These are phyloP conservation scores for Aspergillus haitiensis DNA, from an alignment of 495 filamentous ascomycete genomes.

Conservation along the genomic window DNA sequence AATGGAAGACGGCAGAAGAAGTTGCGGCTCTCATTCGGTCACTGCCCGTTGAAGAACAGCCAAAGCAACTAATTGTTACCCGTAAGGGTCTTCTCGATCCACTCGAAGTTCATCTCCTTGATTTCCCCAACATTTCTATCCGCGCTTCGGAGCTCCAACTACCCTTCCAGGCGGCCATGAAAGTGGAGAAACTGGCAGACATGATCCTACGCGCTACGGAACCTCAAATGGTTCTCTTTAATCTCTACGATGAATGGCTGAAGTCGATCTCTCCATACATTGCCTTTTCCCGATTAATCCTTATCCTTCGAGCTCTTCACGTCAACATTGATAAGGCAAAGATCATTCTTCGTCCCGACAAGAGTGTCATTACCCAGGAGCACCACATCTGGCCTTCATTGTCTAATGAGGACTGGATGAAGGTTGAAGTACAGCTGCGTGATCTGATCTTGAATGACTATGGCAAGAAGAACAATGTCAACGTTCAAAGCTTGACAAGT, in stretches of 20 bases:
- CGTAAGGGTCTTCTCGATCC: slow-evolving; percentile 97
- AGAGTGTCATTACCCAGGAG: slow-evolving; percentile 96
- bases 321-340: slow-evolving; percentile 99
- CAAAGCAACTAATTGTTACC: slow-evolving; percentile 98
- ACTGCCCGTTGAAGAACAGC: slow-evolving; percentile 96
- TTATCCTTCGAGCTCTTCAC: slow-evolving; percentile 94
- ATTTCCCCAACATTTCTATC: slow-evolving; percentile 99
- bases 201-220: slow-evolving; percentile 98
- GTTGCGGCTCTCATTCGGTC: slow-evolving; percentile 96
- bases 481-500: slow-evolving; percentile 91
- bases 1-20: slow-evolving; percentile 99
- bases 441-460: slow-evolving; percentile 98
- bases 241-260: slow-evolving; percentile 98
- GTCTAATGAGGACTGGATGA: slow-evolving; percentile 97
- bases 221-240: slow-evolving; percentile 99
- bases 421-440: slow-evolving; percentile 93
- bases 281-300: slow-evolving; percentile 91
- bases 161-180: slow-evolving; percentile 99
- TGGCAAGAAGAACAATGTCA: slow-evolving; percentile 99
- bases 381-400: slow-evolving; percentile 98
- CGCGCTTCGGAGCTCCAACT: slow-evolving; percentile 96
- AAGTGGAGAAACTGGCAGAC: slow-evolving; percentile 97
- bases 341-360: slow-evolving; percentile 93
- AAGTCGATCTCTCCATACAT: slow-evolving; percentile 99
- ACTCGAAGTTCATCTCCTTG: slow-evolving; percentile 92